phyloP scores from a whole-genome alignment of 345 rosid species.

The Rhodamnia rubescens region DNA sequence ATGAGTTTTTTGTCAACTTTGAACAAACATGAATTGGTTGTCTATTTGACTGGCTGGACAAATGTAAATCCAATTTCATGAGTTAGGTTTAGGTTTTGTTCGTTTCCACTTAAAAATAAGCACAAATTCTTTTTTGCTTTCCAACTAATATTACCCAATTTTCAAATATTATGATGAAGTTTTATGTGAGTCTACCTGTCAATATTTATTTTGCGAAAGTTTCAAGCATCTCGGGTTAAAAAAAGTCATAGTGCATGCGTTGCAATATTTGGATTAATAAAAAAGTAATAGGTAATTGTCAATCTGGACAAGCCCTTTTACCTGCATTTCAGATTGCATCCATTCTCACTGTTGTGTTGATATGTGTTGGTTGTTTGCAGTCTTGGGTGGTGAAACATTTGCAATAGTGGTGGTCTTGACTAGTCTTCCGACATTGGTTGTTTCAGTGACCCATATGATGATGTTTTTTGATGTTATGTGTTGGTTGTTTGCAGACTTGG shows the following conservation, averaged over 20 bases:
- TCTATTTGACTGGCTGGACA: neutral
- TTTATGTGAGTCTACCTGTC: neutral
- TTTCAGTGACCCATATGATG: neutral
- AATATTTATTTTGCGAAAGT: neutral
- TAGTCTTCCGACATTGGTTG: neutral
- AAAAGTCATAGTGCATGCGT: neutral
- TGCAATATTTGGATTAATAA: neutral
- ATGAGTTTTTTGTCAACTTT: neutral
- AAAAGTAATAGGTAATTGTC: neutral
- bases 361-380: neutral
- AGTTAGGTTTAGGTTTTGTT: neutral
- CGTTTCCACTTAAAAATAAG: neutral
- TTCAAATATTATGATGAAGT: neutral
- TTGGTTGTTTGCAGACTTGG: neutral
- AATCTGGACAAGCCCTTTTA: neutral
- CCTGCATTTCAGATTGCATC: neutral
- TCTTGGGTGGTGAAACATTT: neutral
- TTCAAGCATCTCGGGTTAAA: neutral
- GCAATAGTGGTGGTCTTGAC: neutral
- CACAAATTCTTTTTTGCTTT: neutral
- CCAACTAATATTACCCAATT: neutral
- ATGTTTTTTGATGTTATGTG: too few relatives aligned
- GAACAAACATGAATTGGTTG: neutral
- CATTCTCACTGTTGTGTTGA: neutral
- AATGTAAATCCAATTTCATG: neutral